Evolutionary conservation across 2,329 filamentous ascomycete species (phyloP).

Genomic region (Rhynchosporium agropyri): DNA sequence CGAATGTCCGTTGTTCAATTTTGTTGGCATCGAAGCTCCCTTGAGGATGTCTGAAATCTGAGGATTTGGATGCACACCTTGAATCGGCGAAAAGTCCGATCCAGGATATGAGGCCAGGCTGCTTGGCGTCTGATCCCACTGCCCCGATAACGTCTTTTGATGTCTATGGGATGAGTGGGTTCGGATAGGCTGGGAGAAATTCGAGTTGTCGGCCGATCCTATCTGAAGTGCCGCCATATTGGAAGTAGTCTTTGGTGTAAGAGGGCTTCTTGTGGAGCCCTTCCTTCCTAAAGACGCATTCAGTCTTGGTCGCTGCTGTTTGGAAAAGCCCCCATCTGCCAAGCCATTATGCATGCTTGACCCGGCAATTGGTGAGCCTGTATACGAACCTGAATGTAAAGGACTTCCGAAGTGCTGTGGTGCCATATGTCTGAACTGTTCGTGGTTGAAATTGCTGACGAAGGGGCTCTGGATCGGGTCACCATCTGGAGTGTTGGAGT

Average conservation of each 20-base stretch:
- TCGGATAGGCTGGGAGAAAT: slow-evolving; percentile 79
- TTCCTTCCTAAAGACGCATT: slow-evolving; percentile 64
- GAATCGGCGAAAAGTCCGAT: slow-evolving; percentile 82
- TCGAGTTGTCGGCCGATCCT: slow-evolving; percentile 64
- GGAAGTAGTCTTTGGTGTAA: slow-evolving; percentile 84
- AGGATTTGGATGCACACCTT: slow-evolving; percentile 64
- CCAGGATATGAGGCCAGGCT: slow-evolving; percentile 85
- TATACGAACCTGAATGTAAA: slow-evolving; percentile 56
- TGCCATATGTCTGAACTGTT: slow-evolving; percentile 72
- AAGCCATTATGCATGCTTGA: slow-evolving; percentile 51
- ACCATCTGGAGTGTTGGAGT: slow-evolving; percentile 88
- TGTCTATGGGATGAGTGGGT: slow-evolving; percentile 64
- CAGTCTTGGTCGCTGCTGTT: slow-evolving; percentile 48
- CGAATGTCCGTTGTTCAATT: slow-evolving; percentile 59
- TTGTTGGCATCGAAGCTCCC: slow-evolving; percentile 87
- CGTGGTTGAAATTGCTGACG: slow-evolving; percentile 74
- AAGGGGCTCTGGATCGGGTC: slow-evolving; percentile 92
- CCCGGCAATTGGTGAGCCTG: slow-evolving; percentile 53
- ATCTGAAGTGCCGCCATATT: slow-evolving; percentile 68
- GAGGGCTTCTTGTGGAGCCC: slow-evolving; percentile 74
- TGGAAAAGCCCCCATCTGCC: slow-evolving; percentile 52
- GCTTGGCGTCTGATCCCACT: slow-evolving; percentile 86
- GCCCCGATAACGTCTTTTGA: slow-evolving; percentile 82
- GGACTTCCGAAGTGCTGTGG: slow-evolving; percentile 59
- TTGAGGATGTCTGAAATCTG: slow-evolving; percentile 90